A percentile compares a stretch with the other conserved stretches of the same genome.
Evolutionary conservation across 78 protist genomes (phyloP).

Genomic region (slime mould (Dictyostelium discoideum)): DNA sequence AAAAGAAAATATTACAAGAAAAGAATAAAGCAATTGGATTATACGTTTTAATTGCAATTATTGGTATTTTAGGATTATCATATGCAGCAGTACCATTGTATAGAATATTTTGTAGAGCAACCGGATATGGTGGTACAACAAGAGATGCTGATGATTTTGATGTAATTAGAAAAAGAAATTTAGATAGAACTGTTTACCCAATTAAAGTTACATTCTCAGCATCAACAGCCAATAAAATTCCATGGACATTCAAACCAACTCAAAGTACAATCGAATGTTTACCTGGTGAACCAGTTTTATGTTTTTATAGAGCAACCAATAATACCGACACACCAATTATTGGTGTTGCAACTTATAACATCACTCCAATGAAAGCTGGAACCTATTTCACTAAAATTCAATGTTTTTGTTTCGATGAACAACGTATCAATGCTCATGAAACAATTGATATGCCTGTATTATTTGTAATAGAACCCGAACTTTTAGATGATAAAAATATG

Average conservation of each 20-base stretch:
- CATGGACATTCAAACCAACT: constrained; percentile 74
- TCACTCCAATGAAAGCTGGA: constrained; percentile 88
- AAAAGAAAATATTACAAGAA: constrained; percentile 48
- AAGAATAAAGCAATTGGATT: constrained; percentile 62
- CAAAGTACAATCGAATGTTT: constrained; percentile 54
- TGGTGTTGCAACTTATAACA: constrained; percentile 92
- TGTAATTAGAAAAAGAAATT: constrained; percentile 35
- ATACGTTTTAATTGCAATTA: constrained; percentile 49
- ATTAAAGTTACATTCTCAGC: constrained; percentile 70
- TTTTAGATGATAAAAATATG: constrained; percentile 82
- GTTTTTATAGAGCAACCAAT: constrained; percentile 86
- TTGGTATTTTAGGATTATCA: constrained; percentile 67
- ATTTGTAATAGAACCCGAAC: constrained; percentile 95
- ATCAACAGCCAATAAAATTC: constrained; percentile 68
- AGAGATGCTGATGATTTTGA: constrained; percentile 32
- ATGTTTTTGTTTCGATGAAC: constrained; percentile 97
- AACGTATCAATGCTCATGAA: constrained; percentile 92
- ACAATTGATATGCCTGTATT: constrained; percentile 97
- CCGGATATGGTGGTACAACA: constrained; percentile 91
- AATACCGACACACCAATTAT: constrained; percentile 85
- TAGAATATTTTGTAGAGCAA: constrained; percentile 90
- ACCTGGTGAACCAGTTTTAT: constrained; percentile 77
- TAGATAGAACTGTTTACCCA: constrained; percentile 48
- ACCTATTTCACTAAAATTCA: constrained; percentile 95
- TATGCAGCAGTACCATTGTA: constrained; percentile 95